Evolutionary conservation across 768 basidiomycete genomes (phyloP).

Genomic region (Termitomyces sp.): DNA sequence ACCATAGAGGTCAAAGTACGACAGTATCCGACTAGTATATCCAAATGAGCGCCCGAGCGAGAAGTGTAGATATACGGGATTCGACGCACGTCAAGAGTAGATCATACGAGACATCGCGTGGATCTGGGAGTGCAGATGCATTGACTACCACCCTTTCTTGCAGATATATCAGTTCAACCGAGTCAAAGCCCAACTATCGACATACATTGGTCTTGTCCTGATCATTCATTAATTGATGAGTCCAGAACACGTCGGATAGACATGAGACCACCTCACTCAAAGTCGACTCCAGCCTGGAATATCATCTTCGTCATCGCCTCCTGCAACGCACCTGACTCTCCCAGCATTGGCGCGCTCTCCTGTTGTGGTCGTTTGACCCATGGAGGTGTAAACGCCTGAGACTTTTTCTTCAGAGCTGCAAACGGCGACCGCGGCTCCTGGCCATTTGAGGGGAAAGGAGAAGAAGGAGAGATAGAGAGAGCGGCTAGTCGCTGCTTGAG

Average conservation of each 20-base stretch:
- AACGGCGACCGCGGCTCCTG: constrained; percentile 18
- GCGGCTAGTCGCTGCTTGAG: constrained; percentile 67
- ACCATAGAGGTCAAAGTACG: constrained; percentile 81
- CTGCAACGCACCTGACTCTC: constrained; percentile 56
- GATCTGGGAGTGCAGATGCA: constrained; percentile 80
- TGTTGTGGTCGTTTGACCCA: constrained; percentile 39
- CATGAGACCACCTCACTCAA: constrained; percentile 52
- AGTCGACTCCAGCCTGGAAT: constrained; percentile 87
- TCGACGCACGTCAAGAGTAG: constrained; percentile 59
- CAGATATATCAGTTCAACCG: constrained; percentile 9
- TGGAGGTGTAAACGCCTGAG: constrained; percentile 40
- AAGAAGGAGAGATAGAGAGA: constrained; percentile 44
- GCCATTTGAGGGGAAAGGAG: constrained; percentile 33
- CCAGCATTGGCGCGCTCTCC: constrained; percentile 24
- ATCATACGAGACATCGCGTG: constrained; percentile 71
- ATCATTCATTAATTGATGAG: constrained; percentile 1
- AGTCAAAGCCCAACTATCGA: constrained; percentile 11
- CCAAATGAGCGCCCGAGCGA: not conserved
- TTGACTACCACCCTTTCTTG: constrained; percentile 69
- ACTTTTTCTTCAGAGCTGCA: constrained; percentile 23
- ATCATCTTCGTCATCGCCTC: constrained; percentile 68
- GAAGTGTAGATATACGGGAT: constrained; percentile 4
- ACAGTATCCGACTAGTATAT: constrained; percentile 57
- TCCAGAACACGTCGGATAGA: not conserved
- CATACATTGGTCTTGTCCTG: constrained; percentile 85